Base-by-base conservation (phyloP, 768 basidiomycete genomes). In the Russula foetens region DNA sequence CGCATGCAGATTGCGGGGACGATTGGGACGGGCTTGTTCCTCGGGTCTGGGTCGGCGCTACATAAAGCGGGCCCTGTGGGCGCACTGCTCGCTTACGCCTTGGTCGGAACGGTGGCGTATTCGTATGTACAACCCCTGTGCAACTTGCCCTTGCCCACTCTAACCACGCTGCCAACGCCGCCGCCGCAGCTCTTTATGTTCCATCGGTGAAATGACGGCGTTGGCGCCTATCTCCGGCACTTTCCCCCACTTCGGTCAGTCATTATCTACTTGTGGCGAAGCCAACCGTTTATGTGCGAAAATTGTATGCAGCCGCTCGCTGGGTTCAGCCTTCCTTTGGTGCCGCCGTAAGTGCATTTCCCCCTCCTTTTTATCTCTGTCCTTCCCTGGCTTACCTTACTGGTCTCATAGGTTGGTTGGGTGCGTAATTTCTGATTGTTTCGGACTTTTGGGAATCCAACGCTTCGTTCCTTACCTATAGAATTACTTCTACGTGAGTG, bases 141-240 rank as follows among this genome's bases (percentile, higher is more conserved):
- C 5, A 11, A 33, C 11, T 33, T 38, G 7, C 31, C 31, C 5
- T 9, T 4, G 9, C 9, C 49, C 31, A 14, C 24, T 24, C 31
- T 29, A 39, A 52, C 49, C 5, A 12, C 38, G 41, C 14, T 28
- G 50, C 6, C 54, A 33, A 33, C 31, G 31, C 31, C 31, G 31
- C 31, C 31, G 9, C 9, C 31, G 9, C 31, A 83, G 81, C 7
- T 81, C 84, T 4, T 72, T 89, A 15, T 85, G 85, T 66, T 80
- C 84, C 2, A 70, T 89, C 15, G 87, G 83, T 35, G 89, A 91
- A 73, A 86, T 90, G 87, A 86, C 87, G n/a, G 82, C 85, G 4
- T 81, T 82, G 72, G 88, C 86, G 1, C 88, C 88, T 2, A 83
- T 90, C 50, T 86, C 88, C 4, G 89, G 89, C 19, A 84, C 86